A percentile compares a stretch with the other conserved stretches of the same genome.
phyloP scores from a whole-genome alignment of 148 eudicot genomes.

The Drosera capensis region DNA sequence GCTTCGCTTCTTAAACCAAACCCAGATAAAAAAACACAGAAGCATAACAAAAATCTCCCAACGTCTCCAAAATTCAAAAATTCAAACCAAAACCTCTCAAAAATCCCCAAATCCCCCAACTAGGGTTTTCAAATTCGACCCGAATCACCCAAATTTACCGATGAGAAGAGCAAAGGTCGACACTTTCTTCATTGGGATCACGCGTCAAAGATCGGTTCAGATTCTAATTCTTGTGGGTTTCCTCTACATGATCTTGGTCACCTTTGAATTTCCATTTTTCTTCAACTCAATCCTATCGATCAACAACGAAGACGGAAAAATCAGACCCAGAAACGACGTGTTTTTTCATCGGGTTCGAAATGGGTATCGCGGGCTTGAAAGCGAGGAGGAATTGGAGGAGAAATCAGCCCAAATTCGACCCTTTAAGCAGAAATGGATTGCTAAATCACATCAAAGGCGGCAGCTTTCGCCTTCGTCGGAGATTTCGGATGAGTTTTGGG shows the following conservation, averaged over 20 bases:
- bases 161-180: too few species aligned
- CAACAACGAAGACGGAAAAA: slow-evolving; percentile 22
- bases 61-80: too few species aligned
- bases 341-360: slow-evolving; percentile 3
- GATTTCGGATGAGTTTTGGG: slow-evolving; percentile 19
- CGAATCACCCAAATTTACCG: too few species aligned
- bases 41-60: too few species aligned
- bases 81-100: too few species aligned
- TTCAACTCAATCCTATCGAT: slow-evolving; percentile 20
- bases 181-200: too few species aligned
- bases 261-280: slow-evolving; percentile 53
- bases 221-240: slow-evolving; percentile 30
- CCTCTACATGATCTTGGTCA: slow-evolving; percentile 39
- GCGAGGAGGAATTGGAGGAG: slow-evolving; percentile 10
- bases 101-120: too few species aligned
- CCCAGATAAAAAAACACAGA: too few species aligned
- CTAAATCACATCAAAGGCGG: slow-evolving; percentile 5
- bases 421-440: slow-evolving; percentile 7
- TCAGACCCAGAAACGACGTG: slow-evolving; percentile 12
- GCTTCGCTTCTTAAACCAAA: too few species aligned
- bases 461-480: not conserved
- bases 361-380: slow-evolving; percentile 3
- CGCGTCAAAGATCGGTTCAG: slow-evolving; percentile 41
- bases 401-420: slow-evolving; percentile 43
- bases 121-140: too few species aligned